Base-by-base conservation (phyloP, 345 rosid species). In the Lepidium aucheri region DNA sequence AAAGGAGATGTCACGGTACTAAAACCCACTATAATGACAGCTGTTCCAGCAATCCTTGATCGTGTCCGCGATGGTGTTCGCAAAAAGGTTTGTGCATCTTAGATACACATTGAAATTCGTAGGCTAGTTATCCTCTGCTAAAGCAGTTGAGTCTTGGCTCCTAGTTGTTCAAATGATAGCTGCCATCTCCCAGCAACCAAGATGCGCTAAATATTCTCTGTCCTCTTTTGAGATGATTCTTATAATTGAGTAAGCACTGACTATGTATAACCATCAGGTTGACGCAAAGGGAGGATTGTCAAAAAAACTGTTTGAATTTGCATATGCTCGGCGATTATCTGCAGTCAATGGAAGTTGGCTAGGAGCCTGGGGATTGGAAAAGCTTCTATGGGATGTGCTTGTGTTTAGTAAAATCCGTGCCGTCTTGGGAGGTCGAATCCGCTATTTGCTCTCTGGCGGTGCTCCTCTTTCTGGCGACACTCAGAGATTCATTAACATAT, bases 21-120 rank as follows among this genome's bases (percentile, higher is more conserved):
- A 64, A 79, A 77, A 70, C 98, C 99, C 53, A 91, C 99, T 13
- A 63, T 95, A 55, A 85, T 95, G 98, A 82, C 99, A 49, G 88
- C 99, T 77, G 99, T 95, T 67, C 99, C 98, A 53, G 99, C 99
- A 76, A 89, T 95, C 77, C 96, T 95, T 53, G 99, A 95, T 70
- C 96, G 98, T 67, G 96, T 95, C 63, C 86, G 90, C 67, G 98
- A 89, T 78, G 99, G 99, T 59, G 99, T 95, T 50, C 82, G 85
- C 50, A 95, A 89, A 81, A 95, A 91, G 93, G 98, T 90, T 66
- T 51, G 79, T 60, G 58, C 36, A 36, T 45, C 32, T 56, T 39
- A 26, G 8, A 53, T 36, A 46, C 46, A 44, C 45, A 14, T 20
- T 12, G 7, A 52, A 35, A 36, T 43, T 36, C 43, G 35, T 64